Base-by-base conservation (phyloP, 140 eudicot genomes). In the Bidens hawaiensis region DNA sequence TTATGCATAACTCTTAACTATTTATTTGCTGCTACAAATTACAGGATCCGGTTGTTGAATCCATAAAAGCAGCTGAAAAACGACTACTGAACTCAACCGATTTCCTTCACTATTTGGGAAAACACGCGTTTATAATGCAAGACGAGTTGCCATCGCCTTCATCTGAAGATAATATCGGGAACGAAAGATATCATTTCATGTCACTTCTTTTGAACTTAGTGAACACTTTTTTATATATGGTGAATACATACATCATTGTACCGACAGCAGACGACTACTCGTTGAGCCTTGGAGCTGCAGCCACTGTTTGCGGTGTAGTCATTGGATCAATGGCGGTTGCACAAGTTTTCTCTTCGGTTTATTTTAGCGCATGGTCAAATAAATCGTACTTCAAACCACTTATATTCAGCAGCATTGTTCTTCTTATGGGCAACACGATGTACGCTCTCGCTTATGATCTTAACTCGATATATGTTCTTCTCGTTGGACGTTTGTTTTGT, bases 351-450 rank as follows among this genome's bases (percentile, higher is more conserved):
- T 85, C 99, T 7, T 93, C 99, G 1, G 94, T 93, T 15, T 93
- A 93, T 77, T 93, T 93, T n/a, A 93, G 99, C 70, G 96, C 99
- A 0, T 93, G 96, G 99, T 93, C 99, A 14, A 93, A 93, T 67
- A 93, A 79, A 57, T 93, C 99, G 2, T 93, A 93, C 73, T 18
- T 82, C 64, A 82, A 38, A 26, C 99, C 99, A 36, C 93, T 85
- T 19, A 62, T 93, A 19, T 93, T 88, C 75, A 93, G 99, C 86
- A 93, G 96, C 68, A 36, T 88, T 53, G 85, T 83, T 62, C 96
- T 93, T 45, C 67, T 85, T 59, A 47, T 85, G 54, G 99, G 99
- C 27, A 93, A 93, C 64, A 69, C 78, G 25, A 26, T 88, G 69
- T 93, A 93, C 45, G 96, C 99, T 19, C 65, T 93, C 61, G 99